Evolutionary conservation across 106 monocot species (phyloP), one percentile per base, ranked within the genome.

Genomic region (Chionographis japonica): DNA sequence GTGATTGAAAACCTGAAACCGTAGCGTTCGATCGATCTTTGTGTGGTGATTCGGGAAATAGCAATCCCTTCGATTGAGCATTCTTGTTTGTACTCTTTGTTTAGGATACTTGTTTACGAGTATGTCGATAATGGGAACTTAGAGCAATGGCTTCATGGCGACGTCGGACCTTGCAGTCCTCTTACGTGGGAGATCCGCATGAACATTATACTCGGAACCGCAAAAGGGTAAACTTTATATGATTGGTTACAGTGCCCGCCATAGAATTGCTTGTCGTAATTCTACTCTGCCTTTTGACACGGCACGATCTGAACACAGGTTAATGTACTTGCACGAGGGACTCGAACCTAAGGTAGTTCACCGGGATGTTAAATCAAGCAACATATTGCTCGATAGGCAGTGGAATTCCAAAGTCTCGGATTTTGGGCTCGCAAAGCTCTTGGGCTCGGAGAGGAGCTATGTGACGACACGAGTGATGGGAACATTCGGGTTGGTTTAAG

Each of bases 111-210:
- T 61, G 94, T 94, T 13, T 94, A 94, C 46, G 94, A 94, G 67
- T 94, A 82, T 75, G 87, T 94, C 49, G 83, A 94, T 61, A 94
- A 94, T 74, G 94, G 94, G 14, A 94, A 90, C 76, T 77, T 94
- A 17, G 90, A 94, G 54, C 94, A 94, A 56, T 94, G 94, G 94
- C 87, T 94, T 67, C 86, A 94, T 69, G 94, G 94, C 15, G 90
- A 87, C 69, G 85, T 94, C 15, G 87, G 90, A 14, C 83, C 80
- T 27, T 1, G 4, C 62, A 85, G 90, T 46, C 87, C 87, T 17
- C 87, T 94, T 18, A 83, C 85, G 61, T 94, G 94, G 94, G 85
- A 94, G 40, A 78, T 81, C 27, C 81, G 94, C 51, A 85, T 90
- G 82, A 82, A 87, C 18, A 77, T 94, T 52, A 81, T 94, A 53